A percentile compares a stretch with the other conserved stretches of the same genome.
phyloP scores from a whole-genome alignment of 169 alveolate species.

The Eimeria falciformis region DNA sequence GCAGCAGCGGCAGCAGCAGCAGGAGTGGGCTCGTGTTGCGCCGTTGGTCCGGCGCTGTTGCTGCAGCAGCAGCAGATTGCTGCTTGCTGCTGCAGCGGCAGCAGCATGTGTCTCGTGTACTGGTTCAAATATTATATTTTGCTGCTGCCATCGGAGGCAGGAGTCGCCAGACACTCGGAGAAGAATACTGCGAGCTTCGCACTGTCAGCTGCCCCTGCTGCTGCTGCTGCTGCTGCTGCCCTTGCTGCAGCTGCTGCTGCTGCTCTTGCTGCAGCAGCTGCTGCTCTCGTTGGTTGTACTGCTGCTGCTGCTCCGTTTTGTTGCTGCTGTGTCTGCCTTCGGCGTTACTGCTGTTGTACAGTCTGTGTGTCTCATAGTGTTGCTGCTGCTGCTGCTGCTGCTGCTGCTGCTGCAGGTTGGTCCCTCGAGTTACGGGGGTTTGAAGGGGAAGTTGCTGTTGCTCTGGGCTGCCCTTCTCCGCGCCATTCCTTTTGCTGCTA shows the following conservation, averaged over 20 bases:
- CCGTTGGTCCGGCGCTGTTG: not conserved
- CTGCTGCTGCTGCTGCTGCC: slow-evolving; percentile 23
- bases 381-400: slow-evolving; percentile 20
- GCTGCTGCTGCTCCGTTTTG: too few relatives aligned
- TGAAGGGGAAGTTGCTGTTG: slow-evolving; percentile 5
- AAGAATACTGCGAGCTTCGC: slow-evolving; percentile 40
- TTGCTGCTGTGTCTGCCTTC: too few relatives aligned
- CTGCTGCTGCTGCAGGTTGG: slow-evolving; percentile 5
- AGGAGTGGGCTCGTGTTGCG: not conserved
- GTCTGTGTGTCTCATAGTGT: too few relatives aligned
- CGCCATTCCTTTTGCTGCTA: slow-evolving; percentile 37
- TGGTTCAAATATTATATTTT: slow-evolving; percentile 27
- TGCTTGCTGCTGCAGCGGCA: slow-evolving; percentile 52
- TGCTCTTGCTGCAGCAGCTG: not conserved
- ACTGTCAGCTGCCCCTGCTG: not conserved
- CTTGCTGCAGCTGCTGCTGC: not conserved
- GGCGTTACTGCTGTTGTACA: not conserved
- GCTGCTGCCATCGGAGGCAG: slow-evolving; percentile 31
- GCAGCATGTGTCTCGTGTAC: not conserved
- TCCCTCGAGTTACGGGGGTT: not conserved
- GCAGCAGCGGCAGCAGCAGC: not conserved
- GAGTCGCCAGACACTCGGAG: slow-evolving; percentile 31
- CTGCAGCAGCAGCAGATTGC: slow-evolving; percentile 8
- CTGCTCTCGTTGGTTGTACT: too few relatives aligned
- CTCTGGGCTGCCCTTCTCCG: slow-evolving; percentile 43